A percentile compares a stretch with the other conserved stretches of the same genome.
Evolutionary conservation across 768 basidiomycete species (phyloP).

Genomic region (Nidularia pulvinata): DNA sequence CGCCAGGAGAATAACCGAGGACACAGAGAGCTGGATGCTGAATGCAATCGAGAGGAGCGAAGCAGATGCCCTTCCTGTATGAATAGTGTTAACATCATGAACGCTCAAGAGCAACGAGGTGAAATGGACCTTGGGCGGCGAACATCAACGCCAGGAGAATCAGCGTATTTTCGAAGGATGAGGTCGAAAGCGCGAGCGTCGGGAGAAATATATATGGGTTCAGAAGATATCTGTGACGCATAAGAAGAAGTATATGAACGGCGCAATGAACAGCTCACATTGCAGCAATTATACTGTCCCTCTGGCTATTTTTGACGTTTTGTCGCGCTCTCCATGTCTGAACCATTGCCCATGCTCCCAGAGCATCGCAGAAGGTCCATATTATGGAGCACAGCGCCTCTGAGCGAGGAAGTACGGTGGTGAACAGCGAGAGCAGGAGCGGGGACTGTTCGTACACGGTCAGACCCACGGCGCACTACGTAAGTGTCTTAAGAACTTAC

Average conservation of each 20-base stretch:
- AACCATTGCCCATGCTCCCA: constrained; percentile 69
- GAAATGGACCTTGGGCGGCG: constrained; percentile 63
- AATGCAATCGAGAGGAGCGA: constrained; percentile 71
- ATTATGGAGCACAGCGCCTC: constrained; percentile 46
- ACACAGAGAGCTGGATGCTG: constrained; percentile 70
- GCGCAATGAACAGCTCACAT: constrained; percentile 44
- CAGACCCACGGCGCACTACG: constrained; percentile 1
- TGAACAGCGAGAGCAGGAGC: constrained; percentile 74
- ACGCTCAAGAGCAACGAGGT: too few relatives aligned
- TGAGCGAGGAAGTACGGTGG: constrained; percentile 63
- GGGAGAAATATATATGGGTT: constrained; percentile 90
- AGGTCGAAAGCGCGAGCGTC: constrained; percentile 79
- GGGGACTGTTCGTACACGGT: constrained; percentile 63
- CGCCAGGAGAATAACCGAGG: constrained; percentile 64
- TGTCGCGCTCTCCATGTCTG: constrained; percentile 69
- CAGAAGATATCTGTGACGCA: constrained; percentile 75
- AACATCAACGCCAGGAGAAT: constrained; percentile 68
- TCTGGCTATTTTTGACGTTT: constrained; percentile 38
- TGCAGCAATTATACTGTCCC: constrained; percentile 64
- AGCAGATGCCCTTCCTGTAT: constrained; percentile 54
- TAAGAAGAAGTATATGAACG: constrained; percentile 2
- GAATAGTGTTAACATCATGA: too few relatives aligned
- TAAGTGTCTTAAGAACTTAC: constrained; percentile 43
- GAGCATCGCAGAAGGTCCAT: constrained; percentile 71
- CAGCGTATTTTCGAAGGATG: constrained; percentile 78